A percentile compares a stretch with the other conserved stretches of the same genome.
phyloP scores from a whole-genome alignment of 805 yeast genomes.

The Candida glaebosa region DNA sequence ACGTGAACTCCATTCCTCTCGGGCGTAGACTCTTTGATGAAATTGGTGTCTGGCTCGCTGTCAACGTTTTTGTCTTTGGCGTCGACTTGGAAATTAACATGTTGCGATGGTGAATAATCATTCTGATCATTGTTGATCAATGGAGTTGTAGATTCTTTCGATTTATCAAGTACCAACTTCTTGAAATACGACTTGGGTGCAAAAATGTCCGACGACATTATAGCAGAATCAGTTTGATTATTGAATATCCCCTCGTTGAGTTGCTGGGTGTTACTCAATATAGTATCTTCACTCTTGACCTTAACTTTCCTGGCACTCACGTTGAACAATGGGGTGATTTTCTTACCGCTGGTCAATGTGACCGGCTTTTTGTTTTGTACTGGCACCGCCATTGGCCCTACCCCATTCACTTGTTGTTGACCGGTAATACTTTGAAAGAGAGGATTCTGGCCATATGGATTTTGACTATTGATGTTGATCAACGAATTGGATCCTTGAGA shows the following conservation, averaged over 20 bases:
- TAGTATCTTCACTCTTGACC: constrained; percentile 7
- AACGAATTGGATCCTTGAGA: constrained; percentile 11
- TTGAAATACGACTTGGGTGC: constrained; percentile 57
- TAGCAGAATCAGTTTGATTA: constrained; percentile 59
- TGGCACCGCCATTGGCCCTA: constrained; percentile 26
- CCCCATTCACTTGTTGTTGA: constrained; percentile 12
- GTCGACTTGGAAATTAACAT: constrained; percentile 15
- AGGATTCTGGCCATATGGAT: constrained; percentile 81
- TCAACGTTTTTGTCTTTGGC: constrained; percentile 3
- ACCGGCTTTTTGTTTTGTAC: constrained; percentile 50
- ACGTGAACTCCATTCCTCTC: neutral
- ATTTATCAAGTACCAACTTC: constrained; percentile 51
- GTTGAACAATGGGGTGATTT: constrained; percentile 53
- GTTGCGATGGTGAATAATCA: constrained; percentile 13
- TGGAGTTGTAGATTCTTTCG: constrained; percentile 14
- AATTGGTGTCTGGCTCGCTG: neutral
- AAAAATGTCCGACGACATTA: constrained; percentile 67
- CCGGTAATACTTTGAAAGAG: constrained; percentile 50
- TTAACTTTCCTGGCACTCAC: constrained; percentile 17
- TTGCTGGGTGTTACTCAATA: constrained; percentile 1
- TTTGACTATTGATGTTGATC: constrained; percentile 29
- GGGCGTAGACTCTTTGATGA: neutral
- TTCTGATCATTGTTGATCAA: constrained; percentile 7
- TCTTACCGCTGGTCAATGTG: constrained; percentile 51
- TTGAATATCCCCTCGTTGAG: constrained; percentile 26